Base-by-base conservation (phyloP, 2,329 filamentous ascomycete genomes). In the Penicillium sp. region DNA sequence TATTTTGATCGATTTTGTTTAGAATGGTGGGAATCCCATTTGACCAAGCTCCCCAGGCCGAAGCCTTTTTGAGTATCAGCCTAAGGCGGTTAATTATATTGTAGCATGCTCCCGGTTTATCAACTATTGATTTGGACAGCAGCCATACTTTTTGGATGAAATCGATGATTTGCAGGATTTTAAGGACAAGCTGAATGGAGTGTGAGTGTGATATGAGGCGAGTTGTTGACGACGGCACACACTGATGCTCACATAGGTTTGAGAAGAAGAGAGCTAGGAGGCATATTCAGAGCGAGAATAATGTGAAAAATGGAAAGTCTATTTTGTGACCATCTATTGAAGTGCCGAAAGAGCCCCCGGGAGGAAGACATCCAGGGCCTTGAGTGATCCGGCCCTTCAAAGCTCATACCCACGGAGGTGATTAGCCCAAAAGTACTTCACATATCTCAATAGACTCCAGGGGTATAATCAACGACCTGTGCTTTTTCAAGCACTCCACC, bases 391-490 rank as follows among this genome's bases (percentile, higher is more conserved):
- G 28, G 7, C 4, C 6, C 12, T n/a, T 6, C 31, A n/a, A 33
- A 34, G 16, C 6, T n/a, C 15, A n/a, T 7, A 8, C 13, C 15
- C 31, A 5, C 29, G 16, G 31, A 34, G n/a, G 15, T 15, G 7
- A 1, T n/a, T n/a, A 34, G 31, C 31, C 31, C n/a, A n/a, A 8
- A 34, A 6, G 3, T 38, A n/a, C 15, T n/a, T n/a, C 13, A 28
- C 13, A 42, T 26, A 39, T 9, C 13, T 59, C 46, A 65, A 38
- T 67, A 65, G 3, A 60, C 57, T 3, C 66, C 58, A 16, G 59
- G 41, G 0, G 58, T 64, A 48, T 70, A 74, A 56, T 74, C 72
- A 52, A 74, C 55, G 4, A 65, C 70, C 42, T 72, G 71, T 0
- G 54, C 68, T 45, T 70, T 73, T 39, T 71, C 66, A 5, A 72